Evolutionary conservation across 106 monocot species (phyloP).

Genomic region (Allium fistulosum): DNA sequence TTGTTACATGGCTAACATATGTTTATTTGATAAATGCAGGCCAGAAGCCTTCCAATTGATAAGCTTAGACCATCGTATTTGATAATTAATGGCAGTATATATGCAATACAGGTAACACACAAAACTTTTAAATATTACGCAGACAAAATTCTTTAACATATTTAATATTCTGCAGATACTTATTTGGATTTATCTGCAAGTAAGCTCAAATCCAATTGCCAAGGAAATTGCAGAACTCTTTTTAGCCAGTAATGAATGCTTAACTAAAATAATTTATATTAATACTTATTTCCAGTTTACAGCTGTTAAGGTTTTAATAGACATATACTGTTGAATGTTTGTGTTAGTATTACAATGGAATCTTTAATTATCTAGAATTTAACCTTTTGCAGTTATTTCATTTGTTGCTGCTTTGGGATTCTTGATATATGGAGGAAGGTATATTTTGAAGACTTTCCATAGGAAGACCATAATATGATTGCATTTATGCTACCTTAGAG

Average conservation of each 20-base stretch:
- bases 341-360: background rate
- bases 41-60: conserved; percentile 49
- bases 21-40: conserved; percentile 28
- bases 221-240: conserved; percentile 47
- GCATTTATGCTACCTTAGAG: too few relatives aligned
- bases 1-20: background rate
- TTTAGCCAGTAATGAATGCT: conserved; percentile 37
- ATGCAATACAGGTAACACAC: conserved; percentile 55
- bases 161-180: conserved; percentile 24
- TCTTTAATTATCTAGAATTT: background rate
- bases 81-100: conserved; percentile 52
- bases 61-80: conserved; percentile 68
- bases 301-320: background rate
- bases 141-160: background rate
- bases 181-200: conserved; percentile 47
- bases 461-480: too few relatives aligned
- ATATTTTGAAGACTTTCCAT: background rate
- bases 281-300: background rate
- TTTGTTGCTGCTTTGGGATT: conserved; percentile 79
- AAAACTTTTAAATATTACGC: background rate
- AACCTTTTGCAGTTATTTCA: conserved; percentile 51
- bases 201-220: conserved; percentile 25
- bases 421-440: conserved; percentile 89
- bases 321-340: background rate
- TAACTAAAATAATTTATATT: background rate